These are phyloP conservation scores for Globisporangium camurandrum DNA, from an alignment of 352 stramenopile species.

Conservation along the genomic window DNA sequence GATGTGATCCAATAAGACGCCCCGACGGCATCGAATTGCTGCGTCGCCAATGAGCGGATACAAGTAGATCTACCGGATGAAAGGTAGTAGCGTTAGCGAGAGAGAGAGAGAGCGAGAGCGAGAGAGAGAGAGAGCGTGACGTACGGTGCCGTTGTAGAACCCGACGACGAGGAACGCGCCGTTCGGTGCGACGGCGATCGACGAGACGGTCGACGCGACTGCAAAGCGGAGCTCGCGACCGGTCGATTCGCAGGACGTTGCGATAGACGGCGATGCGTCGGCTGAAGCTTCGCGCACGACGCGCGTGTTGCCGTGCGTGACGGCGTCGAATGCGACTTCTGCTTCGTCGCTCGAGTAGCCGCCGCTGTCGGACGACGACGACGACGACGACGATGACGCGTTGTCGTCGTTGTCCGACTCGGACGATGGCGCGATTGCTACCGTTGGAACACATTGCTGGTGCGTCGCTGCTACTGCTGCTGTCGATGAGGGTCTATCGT, in stretches of 20 bases:
- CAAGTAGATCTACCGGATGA: conserved; percentile 34
- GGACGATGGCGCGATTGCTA: no score
- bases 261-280: conserved; percentile 31
- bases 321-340: conserved; percentile 52
- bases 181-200: conserved; percentile 59
- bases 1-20: conserved; percentile 77
- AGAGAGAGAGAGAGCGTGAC: conserved; percentile 1
- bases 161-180: conserved; percentile 71
- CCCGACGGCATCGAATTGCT: conserved; percentile 52
- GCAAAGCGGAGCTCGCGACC: conserved; percentile 59
- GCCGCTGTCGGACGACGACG: conserved; percentile 15
- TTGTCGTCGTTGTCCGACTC: conserved; percentile 3
- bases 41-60: conserved; percentile 64
- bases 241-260: conserved; percentile 16
- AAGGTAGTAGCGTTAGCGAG: conserved; percentile 3
- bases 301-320: conserved; percentile 53
- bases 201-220: conserved; percentile 64
- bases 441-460: no score
- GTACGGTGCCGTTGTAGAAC: conserved; percentile 69
- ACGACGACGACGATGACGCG: conserved; percentile 16
- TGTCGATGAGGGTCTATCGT: no score
- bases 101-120: background rate
- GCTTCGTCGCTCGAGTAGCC: conserved; percentile 46
- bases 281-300: conserved; percentile 42
- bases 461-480: no score